phyloP scores from a whole-genome alignment of 345 rosid genomes.

The Aquilaria malaccensis region DNA sequence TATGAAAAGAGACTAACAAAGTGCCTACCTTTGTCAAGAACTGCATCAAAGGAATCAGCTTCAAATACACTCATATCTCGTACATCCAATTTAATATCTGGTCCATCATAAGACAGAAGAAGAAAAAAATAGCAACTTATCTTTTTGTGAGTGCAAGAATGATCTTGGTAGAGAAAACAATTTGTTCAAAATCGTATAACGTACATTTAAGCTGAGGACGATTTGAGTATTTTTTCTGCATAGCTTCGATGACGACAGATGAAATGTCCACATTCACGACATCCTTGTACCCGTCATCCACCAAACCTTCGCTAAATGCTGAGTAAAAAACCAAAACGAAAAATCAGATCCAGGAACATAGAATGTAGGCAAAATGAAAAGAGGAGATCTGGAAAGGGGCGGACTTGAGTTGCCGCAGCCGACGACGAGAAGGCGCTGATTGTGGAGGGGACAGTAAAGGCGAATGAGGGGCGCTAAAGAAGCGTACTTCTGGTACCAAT shows the following conservation, averaged over 20 bases:
- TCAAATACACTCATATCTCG: conserved; percentile 63
- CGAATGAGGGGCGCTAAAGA: conserved; percentile 73
- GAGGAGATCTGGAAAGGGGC: background rate
- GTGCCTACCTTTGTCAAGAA: conserved; percentile 67
- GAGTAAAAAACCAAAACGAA: conserved; percentile 6
- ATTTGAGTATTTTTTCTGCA: conserved; percentile 47
- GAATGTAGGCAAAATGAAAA: background rate
- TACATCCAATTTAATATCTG: conserved; percentile 76
- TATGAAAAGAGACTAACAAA: background rate
- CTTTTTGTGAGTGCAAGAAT: background rate
- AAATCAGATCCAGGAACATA: conserved; percentile 3
- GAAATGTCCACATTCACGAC: conserved; percentile 77
- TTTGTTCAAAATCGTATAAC: conserved; percentile 1
- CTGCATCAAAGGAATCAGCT: conserved; percentile 59
- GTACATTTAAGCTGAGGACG: conserved; percentile 70
- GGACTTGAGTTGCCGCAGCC: conserved; percentile 91
- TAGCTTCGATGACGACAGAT: conserved; percentile 59
- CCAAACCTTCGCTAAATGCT: conserved; percentile 82
- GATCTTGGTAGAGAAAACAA: background rate
- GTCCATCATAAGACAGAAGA: conserved; percentile 12
- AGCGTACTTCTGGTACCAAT: conserved; percentile 88
- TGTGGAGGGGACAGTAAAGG: conserved; percentile 56
- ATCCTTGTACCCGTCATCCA: conserved; percentile 72
- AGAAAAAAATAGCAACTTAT: background rate
- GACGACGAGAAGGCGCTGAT: conserved; percentile 50